Conservation (phyloP, 768 basidiomycete genomes). For the Lentinus tigrinus region DNA sequence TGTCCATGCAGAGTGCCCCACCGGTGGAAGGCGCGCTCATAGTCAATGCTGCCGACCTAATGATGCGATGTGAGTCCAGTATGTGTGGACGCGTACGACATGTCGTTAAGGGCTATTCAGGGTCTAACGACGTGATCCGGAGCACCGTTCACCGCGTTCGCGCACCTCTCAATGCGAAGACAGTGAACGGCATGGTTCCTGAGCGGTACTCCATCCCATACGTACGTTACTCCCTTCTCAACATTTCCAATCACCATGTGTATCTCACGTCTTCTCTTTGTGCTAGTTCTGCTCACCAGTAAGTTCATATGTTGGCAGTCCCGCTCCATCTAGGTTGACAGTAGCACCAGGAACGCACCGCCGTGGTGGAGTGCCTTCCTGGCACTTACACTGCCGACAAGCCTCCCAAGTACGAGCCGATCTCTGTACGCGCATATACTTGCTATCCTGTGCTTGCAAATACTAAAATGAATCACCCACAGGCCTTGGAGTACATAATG, state of each 20-base stretch:
- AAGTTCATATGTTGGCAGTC: too few species aligned
- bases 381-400: slow-evolving; percentile 45
- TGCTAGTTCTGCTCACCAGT: slow-evolving; percentile 36
- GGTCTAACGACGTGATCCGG: slow-evolving; percentile 37
- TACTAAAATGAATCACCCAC: background rate
- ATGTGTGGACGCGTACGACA: background rate
- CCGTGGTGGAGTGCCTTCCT: slow-evolving; percentile 46
- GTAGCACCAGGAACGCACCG: slow-evolving; percentile 22
- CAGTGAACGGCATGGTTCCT: slow-evolving; percentile 39
- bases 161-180: slow-evolving; percentile 31
- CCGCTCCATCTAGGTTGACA: too few species aligned
- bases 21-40: slow-evolving; percentile 47
- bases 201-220: slow-evolving; percentile 65
- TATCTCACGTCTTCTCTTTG: slow-evolving; percentile 2
- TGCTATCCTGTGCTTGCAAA: background rate
- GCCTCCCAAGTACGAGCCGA: slow-evolving; percentile 52
- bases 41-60: slow-evolving; percentile 51
- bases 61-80: slow-evolving; percentile 44
- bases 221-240: slow-evolving; percentile 30
- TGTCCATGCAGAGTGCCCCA: slow-evolving; percentile 30
- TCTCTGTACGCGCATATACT: slow-evolving; percentile 17
- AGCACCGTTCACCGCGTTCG: slow-evolving; percentile 56
- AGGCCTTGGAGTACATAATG: slow-evolving; percentile 38
- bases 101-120: slow-evolving; percentile 21
- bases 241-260: background rate